A percentile compares a stretch with the other conserved stretches of the same genome.
Conservation (phyloP, 169 alveolate species). For the Cardiosporidium cionae region DNA sequence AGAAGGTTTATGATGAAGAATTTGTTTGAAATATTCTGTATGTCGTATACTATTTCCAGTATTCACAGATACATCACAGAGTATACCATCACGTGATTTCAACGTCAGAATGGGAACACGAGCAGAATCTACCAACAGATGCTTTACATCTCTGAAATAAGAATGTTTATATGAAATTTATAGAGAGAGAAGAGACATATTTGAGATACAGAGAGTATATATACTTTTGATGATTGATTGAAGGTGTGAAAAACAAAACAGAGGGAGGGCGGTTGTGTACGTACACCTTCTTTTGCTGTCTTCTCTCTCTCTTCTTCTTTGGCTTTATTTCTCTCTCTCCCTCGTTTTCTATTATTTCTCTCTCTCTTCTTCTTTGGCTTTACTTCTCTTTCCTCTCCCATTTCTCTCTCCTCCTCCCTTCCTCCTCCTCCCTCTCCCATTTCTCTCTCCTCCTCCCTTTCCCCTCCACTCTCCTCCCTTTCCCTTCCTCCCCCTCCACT, state of each 20-base stretch:
- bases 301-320: no score
- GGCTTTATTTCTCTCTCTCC: no score
- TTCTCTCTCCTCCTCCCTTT: not conserved
- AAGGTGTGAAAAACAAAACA: not conserved
- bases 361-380: no score
- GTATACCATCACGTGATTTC: constrained; percentile 53
- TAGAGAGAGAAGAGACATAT: not conserved
- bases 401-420: not conserved
- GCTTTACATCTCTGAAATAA: constrained; percentile 30
- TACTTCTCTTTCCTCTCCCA: not conserved
- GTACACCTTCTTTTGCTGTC: not conserved
- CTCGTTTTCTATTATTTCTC: no score
- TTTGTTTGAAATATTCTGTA: constrained; percentile 60
- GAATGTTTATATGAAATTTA: constrained; percentile 29
- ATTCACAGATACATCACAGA: constrained; percentile 76
- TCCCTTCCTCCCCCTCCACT: no score
- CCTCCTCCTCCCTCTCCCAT: not conserved
- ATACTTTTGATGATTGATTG: not conserved
- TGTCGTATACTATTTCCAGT: constrained; percentile 70
- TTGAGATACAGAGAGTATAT: not conserved
- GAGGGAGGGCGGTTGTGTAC: not conserved
- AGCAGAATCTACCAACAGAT: constrained; percentile 74
- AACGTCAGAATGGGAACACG: constrained; percentile 75
- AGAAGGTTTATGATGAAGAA: constrained; percentile 59
- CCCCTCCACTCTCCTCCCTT: no score